A percentile compares a stretch with the other conserved stretches of the same genome.
Conservation (phyloP, 225 moss, liverwort and hornwort species). For the Physcomitrium patens region DNA sequence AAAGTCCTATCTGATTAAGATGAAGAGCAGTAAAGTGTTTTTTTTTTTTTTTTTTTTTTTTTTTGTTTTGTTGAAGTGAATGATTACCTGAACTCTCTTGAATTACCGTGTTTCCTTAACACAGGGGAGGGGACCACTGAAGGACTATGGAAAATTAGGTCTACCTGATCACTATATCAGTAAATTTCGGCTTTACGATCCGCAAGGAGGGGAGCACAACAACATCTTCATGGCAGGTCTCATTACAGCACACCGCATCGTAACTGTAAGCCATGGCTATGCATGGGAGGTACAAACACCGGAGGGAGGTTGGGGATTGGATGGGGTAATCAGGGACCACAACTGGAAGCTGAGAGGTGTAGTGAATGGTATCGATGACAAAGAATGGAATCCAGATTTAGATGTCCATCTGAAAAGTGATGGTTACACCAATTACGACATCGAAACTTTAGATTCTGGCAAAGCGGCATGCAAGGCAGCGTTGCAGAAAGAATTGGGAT, state of each 20-base stretch:
- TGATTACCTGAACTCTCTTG: no score
- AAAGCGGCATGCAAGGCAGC: slow-evolving; percentile 80
- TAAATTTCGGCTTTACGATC: slow-evolving; percentile 61
- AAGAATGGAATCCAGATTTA: slow-evolving; percentile 72
- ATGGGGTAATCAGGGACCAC: slow-evolving; percentile 67
- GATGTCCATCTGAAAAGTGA: slow-evolving; percentile 66
- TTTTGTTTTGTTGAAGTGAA: no score
- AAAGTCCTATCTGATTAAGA: no score
- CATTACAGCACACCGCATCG: slow-evolving; percentile 72
- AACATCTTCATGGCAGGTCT: slow-evolving; percentile 88
- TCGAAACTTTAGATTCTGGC: slow-evolving; percentile 40
- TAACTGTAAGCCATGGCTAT: slow-evolving; percentile 83
- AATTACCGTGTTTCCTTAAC: slow-evolving; percentile 4
- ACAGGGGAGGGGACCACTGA: slow-evolving; percentile 77
- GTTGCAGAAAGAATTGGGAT: slow-evolving; percentile 65
- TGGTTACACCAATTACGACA: slow-evolving; percentile 61
- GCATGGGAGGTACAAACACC: slow-evolving; percentile 73
- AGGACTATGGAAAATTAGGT: slow-evolving; percentile 58
- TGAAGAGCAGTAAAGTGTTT: no score
- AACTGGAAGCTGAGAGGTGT: slow-evolving; percentile 84
- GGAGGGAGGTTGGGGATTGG: slow-evolving; percentile 82
- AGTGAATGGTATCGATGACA: slow-evolving; percentile 81
- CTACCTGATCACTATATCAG: slow-evolving; percentile 61
- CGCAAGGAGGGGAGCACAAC: slow-evolving; percentile 69
- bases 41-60: no score